Evolutionary conservation across 176 grass and related monocot species (phyloP), one percentile per base, ranked within the genome.

Genomic region (maize (Zea mays)): DNA sequence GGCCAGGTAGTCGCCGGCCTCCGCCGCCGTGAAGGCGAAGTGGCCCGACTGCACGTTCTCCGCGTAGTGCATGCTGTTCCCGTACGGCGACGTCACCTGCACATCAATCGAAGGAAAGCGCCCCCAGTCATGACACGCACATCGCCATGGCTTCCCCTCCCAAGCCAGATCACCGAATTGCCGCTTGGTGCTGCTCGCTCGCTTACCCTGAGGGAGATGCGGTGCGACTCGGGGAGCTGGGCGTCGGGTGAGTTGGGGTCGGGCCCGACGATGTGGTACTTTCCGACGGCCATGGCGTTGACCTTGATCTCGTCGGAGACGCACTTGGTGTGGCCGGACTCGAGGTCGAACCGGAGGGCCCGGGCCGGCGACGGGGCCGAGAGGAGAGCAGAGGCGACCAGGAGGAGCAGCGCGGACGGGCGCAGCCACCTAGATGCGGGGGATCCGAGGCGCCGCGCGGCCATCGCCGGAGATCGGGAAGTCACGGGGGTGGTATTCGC

Each of bases 291-390:
- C 92, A 99, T 92, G 78, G 96, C 63, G 50, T 84, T 71, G 81
- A 90, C 62, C 89, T 99, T 99, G 87, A 99, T 89, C 75, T 99
- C 96, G 57, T 99, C 92, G 67, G 92, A 88, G 82, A 99, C 74
- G 92, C 96, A 98, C 85, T 95, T 98, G 83, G 92, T 94, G 85
- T 92, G 92, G 19, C 89, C 92, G 60, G 96, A 98, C 72, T 89
- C 80, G 56, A 90, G 85, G 70, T 98, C 92, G 85, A 98, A 98
- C 14, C 87, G 85, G 74, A 98, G 90, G 8, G 85, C 81, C 15
- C 5, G 40, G 3, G 79, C 83, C 41, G 71, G 55, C 50, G 49
- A 78, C 8, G 71, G 58, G 61, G 80, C 40, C 51, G 62, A 76
- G 44, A 79, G 1, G n/a, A 91, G 45, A 9, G 71, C 1, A 19